Percentiles rank a stretch among this genome's conserved stretches.
Evolutionary conservation across 2,329 filamentous ascomycete genomes (phyloP).

Genomic region (Xylogone sp.): DNA sequence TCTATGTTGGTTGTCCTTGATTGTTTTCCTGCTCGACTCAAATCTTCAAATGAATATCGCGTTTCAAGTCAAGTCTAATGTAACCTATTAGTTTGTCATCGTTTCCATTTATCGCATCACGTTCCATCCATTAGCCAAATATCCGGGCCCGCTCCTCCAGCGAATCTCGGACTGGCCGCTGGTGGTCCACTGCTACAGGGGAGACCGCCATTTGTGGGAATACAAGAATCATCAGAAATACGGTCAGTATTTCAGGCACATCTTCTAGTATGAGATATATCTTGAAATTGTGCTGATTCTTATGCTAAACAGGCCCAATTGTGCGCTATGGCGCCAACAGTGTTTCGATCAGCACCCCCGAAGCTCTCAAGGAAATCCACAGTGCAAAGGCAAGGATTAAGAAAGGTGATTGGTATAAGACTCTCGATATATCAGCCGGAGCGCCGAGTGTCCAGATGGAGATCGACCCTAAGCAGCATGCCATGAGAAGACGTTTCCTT

Average conservation of each 20-base stretch:
- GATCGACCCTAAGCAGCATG: constrained; percentile 9
- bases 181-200: constrained; percentile 8
- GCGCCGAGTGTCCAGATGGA: constrained; percentile 11
- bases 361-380: constrained; percentile 5
- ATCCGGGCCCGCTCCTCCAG: constrained; percentile 60
- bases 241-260: constrained; percentile 2
- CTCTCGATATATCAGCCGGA: constrained; percentile 8
- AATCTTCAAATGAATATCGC: no score
- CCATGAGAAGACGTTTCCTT: constrained; percentile 15
- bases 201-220: constrained; percentile 12
- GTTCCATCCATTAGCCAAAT: constrained; percentile 62
- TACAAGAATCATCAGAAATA: constrained; percentile 12
- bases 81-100: not conserved
- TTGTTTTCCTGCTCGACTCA: no score
- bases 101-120: constrained; percentile 49
- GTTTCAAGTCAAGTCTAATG: no score
- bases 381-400: constrained; percentile 13
- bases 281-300: no score
- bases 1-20: no score
- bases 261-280: no score
- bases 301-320: no score
- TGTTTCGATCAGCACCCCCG: constrained; percentile 6
- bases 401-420: constrained; percentile 13
- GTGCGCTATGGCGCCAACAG: constrained; percentile 6
- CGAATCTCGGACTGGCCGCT: constrained; percentile 25